These are phyloP conservation scores for Aspergillus novoparasiticus DNA, from an alignment of 2,329 filamentous ascomycete species.

Conservation along the genomic window DNA sequence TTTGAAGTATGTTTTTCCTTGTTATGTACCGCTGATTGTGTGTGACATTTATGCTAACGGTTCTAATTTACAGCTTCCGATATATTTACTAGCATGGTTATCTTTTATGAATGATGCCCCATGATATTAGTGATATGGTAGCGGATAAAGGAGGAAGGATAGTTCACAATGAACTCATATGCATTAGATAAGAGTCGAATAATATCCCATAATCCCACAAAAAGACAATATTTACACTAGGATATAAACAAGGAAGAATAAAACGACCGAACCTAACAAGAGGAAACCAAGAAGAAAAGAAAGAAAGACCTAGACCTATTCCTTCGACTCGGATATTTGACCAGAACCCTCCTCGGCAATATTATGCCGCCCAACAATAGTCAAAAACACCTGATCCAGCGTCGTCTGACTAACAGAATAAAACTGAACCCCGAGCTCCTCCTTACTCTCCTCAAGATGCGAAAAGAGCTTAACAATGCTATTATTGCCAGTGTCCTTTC, in stretches of 20 bases:
- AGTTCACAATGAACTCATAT: background rate
- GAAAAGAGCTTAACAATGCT: constrained; percentile 65
- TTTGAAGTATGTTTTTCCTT: constrained; percentile 41
- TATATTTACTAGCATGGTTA: constrained; percentile 22
- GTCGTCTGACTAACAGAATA: constrained; percentile 87
- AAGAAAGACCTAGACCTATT: background rate
- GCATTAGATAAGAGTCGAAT: background rate
- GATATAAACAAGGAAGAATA: background rate
- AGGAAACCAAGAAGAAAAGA: background rate
- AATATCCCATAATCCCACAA: background rate
- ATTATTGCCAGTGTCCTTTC: background rate
- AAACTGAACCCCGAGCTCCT: constrained; percentile 73
- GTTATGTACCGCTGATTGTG: background rate
- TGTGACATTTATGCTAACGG: background rate
- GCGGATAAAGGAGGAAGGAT: background rate
- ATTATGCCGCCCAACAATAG: constrained; percentile 79
- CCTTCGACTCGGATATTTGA: background rate
- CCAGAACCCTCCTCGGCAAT: constrained; percentile 66
- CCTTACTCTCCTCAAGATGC: constrained; percentile 70
- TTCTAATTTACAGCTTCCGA: constrained; percentile 16
- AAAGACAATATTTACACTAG: background rate
- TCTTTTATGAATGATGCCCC: background rate
- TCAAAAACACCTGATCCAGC: constrained; percentile 86
- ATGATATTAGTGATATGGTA: background rate
- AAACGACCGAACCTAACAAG: background rate